Conservation (phyloP, 768 basidiomycete genomes). For the Amanita pallidorosea region DNA sequence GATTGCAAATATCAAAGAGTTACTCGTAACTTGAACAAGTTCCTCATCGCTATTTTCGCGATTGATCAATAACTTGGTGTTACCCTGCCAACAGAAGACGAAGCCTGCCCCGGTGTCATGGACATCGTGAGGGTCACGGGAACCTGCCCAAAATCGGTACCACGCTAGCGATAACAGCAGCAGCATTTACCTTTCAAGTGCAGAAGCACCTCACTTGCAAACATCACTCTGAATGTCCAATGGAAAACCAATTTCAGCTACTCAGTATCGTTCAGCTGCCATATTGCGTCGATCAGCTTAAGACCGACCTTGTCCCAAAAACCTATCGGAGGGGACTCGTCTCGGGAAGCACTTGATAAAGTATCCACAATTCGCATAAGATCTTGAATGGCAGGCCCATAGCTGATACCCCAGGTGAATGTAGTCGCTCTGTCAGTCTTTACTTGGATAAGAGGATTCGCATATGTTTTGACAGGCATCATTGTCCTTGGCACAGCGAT, state of each 20-base stretch:
- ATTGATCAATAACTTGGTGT: slow-evolving; percentile 59
- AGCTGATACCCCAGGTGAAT: slow-evolving; percentile 85
- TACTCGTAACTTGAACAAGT: slow-evolving; percentile 72
- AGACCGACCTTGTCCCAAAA: slow-evolving; percentile 87
- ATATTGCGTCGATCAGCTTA: neutral
- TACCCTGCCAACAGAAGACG: slow-evolving; percentile 74
- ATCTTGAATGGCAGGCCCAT: slow-evolving; percentile 79
- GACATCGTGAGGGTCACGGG: slow-evolving; percentile 69
- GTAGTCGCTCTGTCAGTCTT: slow-evolving; percentile 54
- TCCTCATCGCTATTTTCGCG: slow-evolving; percentile 64
- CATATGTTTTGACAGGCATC: slow-evolving; percentile 93
- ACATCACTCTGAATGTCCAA: slow-evolving; percentile 63
- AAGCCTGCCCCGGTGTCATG: slow-evolving; percentile 75
- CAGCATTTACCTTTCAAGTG: slow-evolving; percentile 69
- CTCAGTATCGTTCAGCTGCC: slow-evolving; percentile 3
- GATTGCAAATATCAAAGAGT: slow-evolving; percentile 72
- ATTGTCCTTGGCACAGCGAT: slow-evolving; percentile 79
- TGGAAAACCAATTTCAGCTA: slow-evolving; percentile 75
- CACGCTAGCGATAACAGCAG: neutral
- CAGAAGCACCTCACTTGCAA: slow-evolving; percentile 60
- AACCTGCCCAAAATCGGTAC: slow-evolving; percentile 35
- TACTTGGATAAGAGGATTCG: slow-evolving; percentile 60
- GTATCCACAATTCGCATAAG: slow-evolving; percentile 76
- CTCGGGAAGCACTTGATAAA: slow-evolving; percentile 64
- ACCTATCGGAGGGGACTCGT: slow-evolving; percentile 74